These are phyloP conservation scores for Salmacisia buchloeana DNA, from an alignment of 1,284 basidiomycete genomes.

Conservation along the genomic window DNA sequence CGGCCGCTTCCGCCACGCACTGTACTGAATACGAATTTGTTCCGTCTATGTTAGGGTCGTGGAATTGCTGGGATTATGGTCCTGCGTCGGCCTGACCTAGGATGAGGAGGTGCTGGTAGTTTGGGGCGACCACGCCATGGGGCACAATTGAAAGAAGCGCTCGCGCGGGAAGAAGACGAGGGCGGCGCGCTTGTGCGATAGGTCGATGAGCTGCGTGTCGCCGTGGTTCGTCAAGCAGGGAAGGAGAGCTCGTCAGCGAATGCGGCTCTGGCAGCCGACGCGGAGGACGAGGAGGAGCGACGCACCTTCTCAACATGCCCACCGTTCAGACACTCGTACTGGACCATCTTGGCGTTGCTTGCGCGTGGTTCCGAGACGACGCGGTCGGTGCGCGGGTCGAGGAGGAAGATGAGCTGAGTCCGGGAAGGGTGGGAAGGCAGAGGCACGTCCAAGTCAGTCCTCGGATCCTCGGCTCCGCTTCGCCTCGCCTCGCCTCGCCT, in stretches of 20 bases:
- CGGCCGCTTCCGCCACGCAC: too few species aligned
- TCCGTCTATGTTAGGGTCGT: too few species aligned
- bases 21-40: too few species aligned
- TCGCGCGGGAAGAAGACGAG: constrained; percentile 37
- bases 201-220: constrained; percentile 24
- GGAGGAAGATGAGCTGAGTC: constrained; percentile 33
- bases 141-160: constrained; percentile 44
- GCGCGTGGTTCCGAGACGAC: constrained; percentile 41
- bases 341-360: constrained; percentile 43
- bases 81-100: too few species aligned
- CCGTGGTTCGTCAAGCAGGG: background rate
- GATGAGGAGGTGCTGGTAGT: too few species aligned
- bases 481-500: too few species aligned
- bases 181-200: constrained; percentile 45
- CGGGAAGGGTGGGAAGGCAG: background rate
- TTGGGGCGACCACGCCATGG: constrained; percentile 23
- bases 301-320: constrained; percentile 42
- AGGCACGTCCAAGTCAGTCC: too few species aligned
- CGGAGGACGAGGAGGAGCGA: background rate
- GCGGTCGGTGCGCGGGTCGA: constrained; percentile 34
- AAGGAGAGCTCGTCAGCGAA: background rate
- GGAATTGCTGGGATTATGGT: too few species aligned
- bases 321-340: constrained; percentile 44
- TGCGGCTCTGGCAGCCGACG: background rate
- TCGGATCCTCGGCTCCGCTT: too few species aligned